phyloP scores from a whole-genome alignment of 768 basidiomycete genomes.

The Trametes maxima region DNA sequence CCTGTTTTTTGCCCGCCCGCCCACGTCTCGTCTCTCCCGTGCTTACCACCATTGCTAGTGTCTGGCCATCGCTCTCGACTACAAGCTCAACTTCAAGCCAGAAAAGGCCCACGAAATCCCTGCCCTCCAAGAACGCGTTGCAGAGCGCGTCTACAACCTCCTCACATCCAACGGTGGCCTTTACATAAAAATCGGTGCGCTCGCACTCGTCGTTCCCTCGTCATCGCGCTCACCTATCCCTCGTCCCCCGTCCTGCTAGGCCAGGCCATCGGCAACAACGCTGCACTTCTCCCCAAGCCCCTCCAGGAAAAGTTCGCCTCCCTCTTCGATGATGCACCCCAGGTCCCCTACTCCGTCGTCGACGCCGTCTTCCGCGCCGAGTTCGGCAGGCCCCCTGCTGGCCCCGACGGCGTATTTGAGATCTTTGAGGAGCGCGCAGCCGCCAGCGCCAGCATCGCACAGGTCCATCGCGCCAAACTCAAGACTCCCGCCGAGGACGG shows the following conservation, averaged over 20 bases:
- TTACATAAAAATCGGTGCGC: constrained; percentile 79
- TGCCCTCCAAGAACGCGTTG: constrained; percentile 82
- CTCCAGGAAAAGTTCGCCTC: constrained; percentile 82
- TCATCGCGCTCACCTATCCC: constrained; percentile 17
- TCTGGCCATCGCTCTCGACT: constrained; percentile 71
- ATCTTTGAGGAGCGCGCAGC: constrained; percentile 75
- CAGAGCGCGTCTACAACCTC: constrained; percentile 72
- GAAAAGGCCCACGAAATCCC: constrained; percentile 74
- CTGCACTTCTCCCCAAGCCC: constrained; percentile 79
- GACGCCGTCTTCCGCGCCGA: constrained; percentile 67
- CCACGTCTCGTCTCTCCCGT: not conserved
- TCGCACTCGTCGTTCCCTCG: not conserved
- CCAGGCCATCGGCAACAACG: constrained; percentile 84
- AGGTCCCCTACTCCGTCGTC: constrained; percentile 73
- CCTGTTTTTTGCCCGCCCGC: no score
- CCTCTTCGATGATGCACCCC: constrained; percentile 88
- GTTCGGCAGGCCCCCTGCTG: constrained; percentile 64
- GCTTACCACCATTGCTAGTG: constrained; percentile 45
- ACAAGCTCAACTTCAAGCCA: constrained; percentile 86
- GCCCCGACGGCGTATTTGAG: constrained; percentile 76
- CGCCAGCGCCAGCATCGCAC: constrained; percentile 90
- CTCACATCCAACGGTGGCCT: constrained; percentile 83
- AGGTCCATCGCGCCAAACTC: constrained; percentile 82
- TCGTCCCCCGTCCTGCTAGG: constrained; percentile 37
- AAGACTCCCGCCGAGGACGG: constrained; percentile 34